Conservation (phyloP, 202 grass and related monocot genomes). For the Schoenoplectus triqueter region DNA sequence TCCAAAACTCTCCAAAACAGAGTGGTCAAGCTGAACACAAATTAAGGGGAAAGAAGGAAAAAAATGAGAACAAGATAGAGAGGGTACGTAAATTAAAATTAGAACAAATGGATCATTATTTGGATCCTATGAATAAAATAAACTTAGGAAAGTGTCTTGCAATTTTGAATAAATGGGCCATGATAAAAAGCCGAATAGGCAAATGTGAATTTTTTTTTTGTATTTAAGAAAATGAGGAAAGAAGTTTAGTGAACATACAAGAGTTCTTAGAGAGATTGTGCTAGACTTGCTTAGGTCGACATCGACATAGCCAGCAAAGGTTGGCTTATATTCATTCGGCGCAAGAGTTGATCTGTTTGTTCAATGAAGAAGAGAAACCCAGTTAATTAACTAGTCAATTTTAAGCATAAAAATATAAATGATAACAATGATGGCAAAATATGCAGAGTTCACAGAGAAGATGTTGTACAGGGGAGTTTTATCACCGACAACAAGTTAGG, state of each 20-base stretch:
- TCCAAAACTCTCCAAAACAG: constrained; percentile 82
- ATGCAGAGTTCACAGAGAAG: background rate
- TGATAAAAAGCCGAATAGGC: background rate
- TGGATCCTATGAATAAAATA: background rate
- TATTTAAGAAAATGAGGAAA: background rate
- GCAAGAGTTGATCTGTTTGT: constrained; percentile 62
- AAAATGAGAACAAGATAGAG: background rate
- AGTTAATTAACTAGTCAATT: constrained; percentile 3
- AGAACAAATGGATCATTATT: background rate
- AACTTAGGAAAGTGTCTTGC: background rate
- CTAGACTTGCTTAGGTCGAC: constrained; percentile 48
- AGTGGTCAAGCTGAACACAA: constrained; percentile 58
- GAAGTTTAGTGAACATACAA: constrained; percentile 47
- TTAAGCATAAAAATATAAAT: background rate
- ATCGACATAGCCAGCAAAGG: constrained; percentile 84
- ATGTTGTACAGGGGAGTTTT: background rate
- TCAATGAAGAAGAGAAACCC: background rate
- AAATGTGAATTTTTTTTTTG: background rate
- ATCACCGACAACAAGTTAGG: too few species aligned
- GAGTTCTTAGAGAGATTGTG: constrained; percentile 59
- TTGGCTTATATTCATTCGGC: constrained; percentile 61
- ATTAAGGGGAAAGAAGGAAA: background rate
- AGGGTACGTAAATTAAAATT: background rate
- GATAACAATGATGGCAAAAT: constrained; percentile 13
- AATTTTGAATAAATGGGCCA: background rate